Evolutionary conservation across 495 filamentous ascomycete genomes (phyloP), one percentile per base, ranked within the genome.

Genomic region (Daldinia decipiens): DNA sequence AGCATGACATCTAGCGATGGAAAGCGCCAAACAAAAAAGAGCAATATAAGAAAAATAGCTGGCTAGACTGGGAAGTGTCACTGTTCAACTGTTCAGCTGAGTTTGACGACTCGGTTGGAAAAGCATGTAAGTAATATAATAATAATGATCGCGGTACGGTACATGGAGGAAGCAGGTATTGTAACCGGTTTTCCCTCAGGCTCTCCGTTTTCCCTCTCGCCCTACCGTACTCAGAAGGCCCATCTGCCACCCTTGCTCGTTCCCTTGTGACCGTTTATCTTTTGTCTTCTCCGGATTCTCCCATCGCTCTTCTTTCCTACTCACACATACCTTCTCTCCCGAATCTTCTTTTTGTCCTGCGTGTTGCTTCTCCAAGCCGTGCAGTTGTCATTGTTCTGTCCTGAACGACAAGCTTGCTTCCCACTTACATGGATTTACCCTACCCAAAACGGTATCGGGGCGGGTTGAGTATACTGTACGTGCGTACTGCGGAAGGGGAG

Each of bases 231-330:
- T 59, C 34, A 79, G 78, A 81, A 77, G 74, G 73, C 75, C 77
- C 80, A 76, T 79, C 80, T 78, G 65, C 77, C 81, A 82, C 74
- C 80, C 78, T 70, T 77, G 77, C 67, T 72, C 57, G 60, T 68
- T 67, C 74, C 74, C 69, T 71, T 71, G 63, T 77, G 64, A 65
- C 65, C 71, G 73, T 74, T 62, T 77, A 31, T 67, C 67, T 77
- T 78, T 69, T 78, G 63, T 67, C 62, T 70, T 59, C 56, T 53
- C 39, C 59, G 13, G 27, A 19, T 56, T 56, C 11, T 21, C 53
- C 56, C 38, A 24, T 53, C 26, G 34, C 52, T 52, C 62, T 57
- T 61, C 65, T 61, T 67, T 55, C 58, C 59, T 58, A 36, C 60
- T 66, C 56, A 65, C 54, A n/a, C 31, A 36, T 38, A 38, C 31